Evolutionary conservation across 768 basidiomycete genomes (phyloP).

Genomic region (Rhodotorula graminis): DNA sequence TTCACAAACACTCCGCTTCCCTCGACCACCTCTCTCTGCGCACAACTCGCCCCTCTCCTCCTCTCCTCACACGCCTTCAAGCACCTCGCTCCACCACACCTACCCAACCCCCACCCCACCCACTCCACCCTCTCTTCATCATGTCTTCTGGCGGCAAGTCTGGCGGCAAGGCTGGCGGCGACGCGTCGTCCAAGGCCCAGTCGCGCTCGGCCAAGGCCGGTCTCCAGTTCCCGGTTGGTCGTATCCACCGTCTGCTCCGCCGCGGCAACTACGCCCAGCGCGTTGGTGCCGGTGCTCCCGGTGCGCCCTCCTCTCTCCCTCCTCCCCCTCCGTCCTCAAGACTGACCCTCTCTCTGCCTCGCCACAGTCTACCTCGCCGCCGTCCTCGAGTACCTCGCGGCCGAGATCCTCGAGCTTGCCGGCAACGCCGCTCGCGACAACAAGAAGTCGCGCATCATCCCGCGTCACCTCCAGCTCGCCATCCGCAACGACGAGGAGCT

Average conservation of each 20-base stretch:
- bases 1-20: neutral
- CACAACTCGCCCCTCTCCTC: too few relatives aligned
- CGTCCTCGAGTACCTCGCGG: slow-evolving; percentile 79
- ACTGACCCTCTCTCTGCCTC: neutral
- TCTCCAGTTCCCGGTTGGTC: slow-evolving; percentile 69
- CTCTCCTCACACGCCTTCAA: slow-evolving; percentile 5
- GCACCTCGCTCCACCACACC: too few relatives aligned
- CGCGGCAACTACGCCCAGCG: slow-evolving; percentile 68
- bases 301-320: slow-evolving; percentile 6
- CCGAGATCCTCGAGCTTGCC: slow-evolving; percentile 80
- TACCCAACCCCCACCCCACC: neutral
- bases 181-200: slow-evolving; percentile 52
- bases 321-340: neutral
- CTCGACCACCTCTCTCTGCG: neutral
- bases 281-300: slow-evolving; percentile 65
- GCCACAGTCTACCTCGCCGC: slow-evolving; percentile 69
- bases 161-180: slow-evolving; percentile 47
- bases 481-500: slow-evolving; percentile 71
- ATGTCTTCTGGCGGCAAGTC: slow-evolving; percentile 45
- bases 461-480: slow-evolving; percentile 69
- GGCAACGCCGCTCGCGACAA: slow-evolving; percentile 69
- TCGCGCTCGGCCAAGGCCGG: slow-evolving; percentile 61
- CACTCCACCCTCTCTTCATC: neutral
- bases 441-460: slow-evolving; percentile 77
- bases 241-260: slow-evolving; percentile 74